These are phyloP conservation scores for Lentinula aciculospora DNA, from an alignment of 768 basidiomycete species.

Conservation along the genomic window DNA sequence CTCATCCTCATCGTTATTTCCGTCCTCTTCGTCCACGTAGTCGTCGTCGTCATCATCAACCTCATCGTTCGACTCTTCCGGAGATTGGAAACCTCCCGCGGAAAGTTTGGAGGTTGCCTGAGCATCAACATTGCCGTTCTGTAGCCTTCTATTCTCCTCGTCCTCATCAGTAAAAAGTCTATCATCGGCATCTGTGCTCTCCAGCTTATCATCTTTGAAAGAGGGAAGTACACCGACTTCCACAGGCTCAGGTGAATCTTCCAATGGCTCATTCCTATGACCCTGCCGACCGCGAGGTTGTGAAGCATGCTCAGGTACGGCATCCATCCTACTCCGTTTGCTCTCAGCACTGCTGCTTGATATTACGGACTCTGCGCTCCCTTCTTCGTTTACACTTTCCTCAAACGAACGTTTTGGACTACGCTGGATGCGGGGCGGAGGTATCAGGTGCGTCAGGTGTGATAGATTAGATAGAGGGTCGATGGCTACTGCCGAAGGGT, in stretches of 20 bases:
- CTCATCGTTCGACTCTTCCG: conserved; percentile 5
- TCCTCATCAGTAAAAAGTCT: conserved; percentile 9
- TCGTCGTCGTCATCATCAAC: conserved; percentile 13
- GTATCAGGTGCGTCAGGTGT: conserved; percentile 14
- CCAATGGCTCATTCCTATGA: not conserved
- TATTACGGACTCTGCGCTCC: conserved; percentile 14
- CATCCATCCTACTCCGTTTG: conserved; percentile 8
- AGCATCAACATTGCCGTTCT: not conserved
- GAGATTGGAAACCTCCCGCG: not conserved
- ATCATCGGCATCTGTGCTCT: conserved; percentile 3
- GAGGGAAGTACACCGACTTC: not conserved
- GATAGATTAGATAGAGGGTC: conserved; percentile 11
- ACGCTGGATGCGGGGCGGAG: conserved; percentile 29
- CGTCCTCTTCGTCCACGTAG: conserved; percentile 15
- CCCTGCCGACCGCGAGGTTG: not conserved
- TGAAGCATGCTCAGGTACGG: not conserved
- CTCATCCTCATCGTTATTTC: conserved; percentile 11
- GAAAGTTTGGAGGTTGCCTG: not conserved
- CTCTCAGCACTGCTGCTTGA: not conserved
- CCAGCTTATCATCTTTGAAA: not conserved
- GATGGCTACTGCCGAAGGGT: conserved; percentile 5
- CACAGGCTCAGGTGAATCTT: not conserved
- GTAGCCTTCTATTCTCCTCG: not conserved
- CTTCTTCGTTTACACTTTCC: conserved; percentile 30
- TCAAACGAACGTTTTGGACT: conserved; percentile 60